Percentiles rank a stretch among this genome's conserved stretches.
phyloP scores from a whole-genome alignment of 768 basidiomycete genomes.

The Lentinula boryana region DNA sequence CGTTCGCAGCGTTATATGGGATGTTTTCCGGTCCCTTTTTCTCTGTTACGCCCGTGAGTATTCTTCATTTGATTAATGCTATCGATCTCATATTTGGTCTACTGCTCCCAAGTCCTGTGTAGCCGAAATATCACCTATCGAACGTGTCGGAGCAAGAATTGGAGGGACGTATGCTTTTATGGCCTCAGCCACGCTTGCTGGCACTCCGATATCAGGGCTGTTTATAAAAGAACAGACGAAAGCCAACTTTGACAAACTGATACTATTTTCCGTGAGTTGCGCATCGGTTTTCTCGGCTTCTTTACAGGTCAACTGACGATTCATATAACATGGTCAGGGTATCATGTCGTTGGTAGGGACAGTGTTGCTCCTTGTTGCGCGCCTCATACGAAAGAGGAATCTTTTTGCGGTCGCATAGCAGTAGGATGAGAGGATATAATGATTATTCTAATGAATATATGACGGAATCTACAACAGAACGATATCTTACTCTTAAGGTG shows the following conservation, averaged over 20 bases:
- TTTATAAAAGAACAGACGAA: constrained; percentile 14
- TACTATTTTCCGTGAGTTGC: constrained; percentile 17
- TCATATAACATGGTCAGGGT: neutral
- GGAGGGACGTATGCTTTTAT: constrained; percentile 19
- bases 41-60: constrained; percentile 14
- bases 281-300: too few species aligned
- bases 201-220: constrained; percentile 17
- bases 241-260: constrained; percentile 17
- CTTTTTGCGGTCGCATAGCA: neutral
- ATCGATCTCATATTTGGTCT: neutral
- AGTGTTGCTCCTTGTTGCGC: neutral
- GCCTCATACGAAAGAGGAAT: neutral
- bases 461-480: neutral
- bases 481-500: neutral
- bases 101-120: constrained; percentile 12
- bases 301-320: neutral
- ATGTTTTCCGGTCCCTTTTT: constrained; percentile 20
- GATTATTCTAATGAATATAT: neutral
- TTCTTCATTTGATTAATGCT: neutral
- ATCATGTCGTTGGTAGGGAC: constrained; percentile 1
- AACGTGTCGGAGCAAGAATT: constrained; percentile 19
- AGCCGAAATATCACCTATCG: constrained; percentile 16
- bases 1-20: constrained; percentile 19
- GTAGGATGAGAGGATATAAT: neutral
- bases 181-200: constrained; percentile 18